These are phyloP conservation scores for Lactarius quietus DNA, from an alignment of 768 basidiomycete species.

Conservation along the genomic window DNA sequence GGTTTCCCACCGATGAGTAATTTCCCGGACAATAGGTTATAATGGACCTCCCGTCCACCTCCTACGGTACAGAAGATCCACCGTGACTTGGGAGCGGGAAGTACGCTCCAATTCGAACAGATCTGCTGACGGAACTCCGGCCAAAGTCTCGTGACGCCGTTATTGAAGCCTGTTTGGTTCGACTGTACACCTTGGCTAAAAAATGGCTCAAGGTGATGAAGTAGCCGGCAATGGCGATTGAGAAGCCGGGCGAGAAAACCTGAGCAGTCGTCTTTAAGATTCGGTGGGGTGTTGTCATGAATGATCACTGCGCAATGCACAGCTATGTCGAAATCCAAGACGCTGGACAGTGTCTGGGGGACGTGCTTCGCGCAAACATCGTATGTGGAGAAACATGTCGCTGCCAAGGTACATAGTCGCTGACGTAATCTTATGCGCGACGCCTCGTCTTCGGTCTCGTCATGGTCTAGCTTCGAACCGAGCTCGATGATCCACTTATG, in stretches of 20 bases:
- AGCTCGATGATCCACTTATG: conserved; percentile 7
- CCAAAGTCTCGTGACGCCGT: conserved; percentile 5
- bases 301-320: conserved; percentile 15
- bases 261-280: not conserved
- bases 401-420: not conserved
- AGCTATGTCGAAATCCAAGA: conserved; percentile 2
- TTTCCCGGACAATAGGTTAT: conserved; percentile 3
- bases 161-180: not conserved
- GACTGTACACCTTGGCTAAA: not conserved
- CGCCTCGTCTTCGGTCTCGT: not conserved
- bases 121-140: not conserved
- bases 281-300: not conserved
- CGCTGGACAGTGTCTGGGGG: not conserved
- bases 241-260: not conserved
- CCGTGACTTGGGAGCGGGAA: conserved; percentile 8
- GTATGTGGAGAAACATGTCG: conserved; percentile 8
- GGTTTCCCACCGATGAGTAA: conserved; percentile 3
- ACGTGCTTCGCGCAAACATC: not conserved
- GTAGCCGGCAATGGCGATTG: not conserved
- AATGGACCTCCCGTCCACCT: conserved; percentile 6
- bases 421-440: not conserved
- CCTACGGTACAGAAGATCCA: conserved; percentile 7
- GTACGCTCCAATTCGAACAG: conserved; percentile 10
- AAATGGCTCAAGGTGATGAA: conserved; percentile 3
- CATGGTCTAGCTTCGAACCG: not conserved